A percentile compares a stretch with the other conserved stretches of the same genome.
phyloP scores from a whole-genome alignment of 148 eudicot species.

The Persicaria maculosa region DNA sequence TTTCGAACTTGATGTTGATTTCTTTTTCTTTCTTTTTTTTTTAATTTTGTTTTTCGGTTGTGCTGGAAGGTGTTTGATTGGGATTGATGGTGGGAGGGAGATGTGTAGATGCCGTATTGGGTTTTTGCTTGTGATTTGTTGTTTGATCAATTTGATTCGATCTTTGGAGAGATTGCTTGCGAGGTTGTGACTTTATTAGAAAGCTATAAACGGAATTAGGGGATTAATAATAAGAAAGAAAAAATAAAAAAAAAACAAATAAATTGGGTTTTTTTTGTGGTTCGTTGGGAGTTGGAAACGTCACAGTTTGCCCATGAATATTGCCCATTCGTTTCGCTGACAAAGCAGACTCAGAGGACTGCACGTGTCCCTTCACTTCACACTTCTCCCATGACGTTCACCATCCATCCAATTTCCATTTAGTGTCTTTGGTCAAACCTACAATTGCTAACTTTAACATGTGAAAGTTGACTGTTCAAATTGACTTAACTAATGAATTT shows the following conservation, averaged over 20 bases:
- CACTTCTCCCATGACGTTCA: neutral
- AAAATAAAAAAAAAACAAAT: neutral
- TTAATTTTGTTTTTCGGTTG: neutral
- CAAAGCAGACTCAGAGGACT: neutral
- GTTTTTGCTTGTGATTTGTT: neutral
- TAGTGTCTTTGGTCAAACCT: too few relatives aligned
- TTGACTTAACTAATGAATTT: too few relatives aligned
- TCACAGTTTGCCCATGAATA: neutral
- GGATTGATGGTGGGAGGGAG: conserved; percentile 2
- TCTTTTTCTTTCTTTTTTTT: too few relatives aligned
- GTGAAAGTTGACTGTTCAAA: too few relatives aligned
- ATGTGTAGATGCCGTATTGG: neutral
- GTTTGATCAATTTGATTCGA: neutral
- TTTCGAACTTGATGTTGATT: neutral
- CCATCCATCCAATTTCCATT: too few relatives aligned
- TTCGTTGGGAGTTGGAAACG: neutral
- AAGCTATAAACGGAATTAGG: neutral
- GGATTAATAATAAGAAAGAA: neutral
- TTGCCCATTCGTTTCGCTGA: neutral
- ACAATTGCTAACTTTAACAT: too few relatives aligned
- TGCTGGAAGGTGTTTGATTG: neutral
- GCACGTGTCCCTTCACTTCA: conserved; percentile 8
- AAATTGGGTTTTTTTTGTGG: neutral
- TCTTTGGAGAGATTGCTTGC: neutral
- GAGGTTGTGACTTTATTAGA: neutral